These are phyloP conservation scores for Adenanthera pavonina DNA, from an alignment of 306 rosid genomes.

Conservation along the genomic window DNA sequence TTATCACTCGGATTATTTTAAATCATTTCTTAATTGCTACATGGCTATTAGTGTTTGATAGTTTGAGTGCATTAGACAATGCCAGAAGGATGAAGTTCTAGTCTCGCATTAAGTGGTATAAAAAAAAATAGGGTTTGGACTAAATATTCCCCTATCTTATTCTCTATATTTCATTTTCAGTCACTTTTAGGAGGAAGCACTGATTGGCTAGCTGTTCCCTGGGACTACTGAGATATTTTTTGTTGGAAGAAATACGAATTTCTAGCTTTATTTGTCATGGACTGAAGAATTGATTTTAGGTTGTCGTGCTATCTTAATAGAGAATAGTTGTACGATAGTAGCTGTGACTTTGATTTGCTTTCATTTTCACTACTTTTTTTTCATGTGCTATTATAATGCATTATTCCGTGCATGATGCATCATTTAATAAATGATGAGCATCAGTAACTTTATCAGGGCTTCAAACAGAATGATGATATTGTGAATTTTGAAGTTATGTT, in stretches of 20 bases:
- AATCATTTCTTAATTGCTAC: slow-evolving; percentile 23
- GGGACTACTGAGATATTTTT: neutral
- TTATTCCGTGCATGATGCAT: neutral
- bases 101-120: neutral
- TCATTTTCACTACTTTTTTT: slow-evolving; percentile 11
- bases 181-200: slow-evolving; percentile 17
- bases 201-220: slow-evolving; percentile 11
- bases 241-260: slow-evolving; percentile 20
- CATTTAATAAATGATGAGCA: slow-evolving; percentile 9
- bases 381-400: slow-evolving; percentile 20
- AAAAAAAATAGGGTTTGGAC: neutral
- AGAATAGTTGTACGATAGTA: neutral
- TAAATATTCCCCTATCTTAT: slow-evolving; percentile 9
- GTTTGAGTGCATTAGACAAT: slow-evolving; percentile 17
- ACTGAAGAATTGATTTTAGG: slow-evolving; percentile 17
- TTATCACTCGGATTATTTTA: slow-evolving; percentile 8
- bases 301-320: slow-evolving; percentile 7
- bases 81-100: neutral
- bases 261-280: slow-evolving; percentile 10
- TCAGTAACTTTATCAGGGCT: neutral
- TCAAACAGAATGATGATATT: slow-evolving; percentile 9
- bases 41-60: neutral
- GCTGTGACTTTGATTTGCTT: slow-evolving; percentile 29
- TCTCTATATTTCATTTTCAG: slow-evolving; percentile 22
- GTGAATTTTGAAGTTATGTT: slow-evolving; percentile 4